Evolutionary conservation across 306 rosid genomes (phyloP), one percentile per base, ranked within the genome.

Genomic region (Quercus rubra): DNA sequence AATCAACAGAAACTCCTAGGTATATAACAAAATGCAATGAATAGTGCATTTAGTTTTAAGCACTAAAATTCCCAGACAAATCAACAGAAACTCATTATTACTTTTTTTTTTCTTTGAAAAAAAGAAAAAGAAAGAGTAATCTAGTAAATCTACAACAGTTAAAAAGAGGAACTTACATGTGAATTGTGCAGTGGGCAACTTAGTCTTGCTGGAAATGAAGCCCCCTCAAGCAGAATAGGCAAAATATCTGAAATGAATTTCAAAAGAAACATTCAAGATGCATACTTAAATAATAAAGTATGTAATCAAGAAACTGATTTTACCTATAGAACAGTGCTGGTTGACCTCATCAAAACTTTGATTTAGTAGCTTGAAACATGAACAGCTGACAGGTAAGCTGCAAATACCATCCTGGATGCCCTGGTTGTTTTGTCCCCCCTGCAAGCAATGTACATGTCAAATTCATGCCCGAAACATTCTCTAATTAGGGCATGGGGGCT

Each of bases 241-340:
- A 85, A 84, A 72, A 87, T 66, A 76, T 88, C 97, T 89, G 89
- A 61, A 64, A 63, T 28, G 4, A 70, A 71, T 80, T 81, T 59
- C 76, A 62, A 33, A 25, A 21, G 38, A 33, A 69, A 18, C 51
- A 38, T 73, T 43, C 27, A 77, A 76, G 59, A 52, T 46, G 70
- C 17, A 35, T 46, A 41, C 58, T 8, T 21, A 62, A 75, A 79
- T 75, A 13, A 49, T 43, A n/a, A 43, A 15, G 25, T 31, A 6
- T 21, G 23, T 20, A 38, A 70, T 14, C 66, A 56, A 31, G 70
- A 27, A 76, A 73, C 58, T 73, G 64, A 76, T 70, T 38, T 83
- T 87, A 91, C 98, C 97, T 67, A 85, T 33, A 82, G 97, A 86
- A 83, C 89, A 78, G 46, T 82, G 86, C 14, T 64, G 81, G 23